Evolutionary conservation across 2,329 filamentous ascomycete genomes (phyloP), one percentile per base, ranked within the genome.

Genomic region (Calonectria montana): DNA sequence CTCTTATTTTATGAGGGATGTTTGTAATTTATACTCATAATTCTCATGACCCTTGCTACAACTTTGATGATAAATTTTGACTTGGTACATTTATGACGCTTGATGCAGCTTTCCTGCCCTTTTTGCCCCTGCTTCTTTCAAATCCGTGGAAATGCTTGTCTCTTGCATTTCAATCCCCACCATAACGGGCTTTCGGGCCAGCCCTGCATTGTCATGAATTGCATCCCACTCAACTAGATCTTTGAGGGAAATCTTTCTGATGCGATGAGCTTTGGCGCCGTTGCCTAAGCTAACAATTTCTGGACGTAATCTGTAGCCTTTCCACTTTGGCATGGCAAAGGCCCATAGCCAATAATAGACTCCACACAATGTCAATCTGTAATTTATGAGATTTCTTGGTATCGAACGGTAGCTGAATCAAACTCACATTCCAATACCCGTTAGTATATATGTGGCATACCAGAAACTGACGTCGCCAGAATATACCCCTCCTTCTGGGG

Each of bases 401-500:
- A 43, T n/a, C 2, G 12, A 6, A 2, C 1, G n/a, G 13, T 4
- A 15, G 23, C n/a, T 12, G 21, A 21, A 47, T 35, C 3, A n/a
- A 23, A 48, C 65, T 62, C 31, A 67, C 65, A 67, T 67, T 25
- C 53, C 65, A 9, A 67, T 47, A n/a, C 65, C 65, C 5, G 55
- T 62, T 8, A 67, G 31, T 13, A 48, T 43, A 18, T 67, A 67
- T 13, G 65, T 67, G 41, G 41, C 91, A 74, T 94, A 94, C 89
- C 90, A 94, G 81, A 94, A 94, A 59, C 88, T 91, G 4, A 93
- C 91, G 65, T 91, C 88, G 0, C 91, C 91, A 0, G 87, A 88
- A 39, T 87, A 86, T 0, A 83, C 83, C 0, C 91, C 91, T 0
- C 83, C 86, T 0, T 84, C 83, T 0, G 92, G 92, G 2, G 91